phyloP scores from a whole-genome alignment of 441 rosid genomes.

The Aleurites moluccanus region DNA sequence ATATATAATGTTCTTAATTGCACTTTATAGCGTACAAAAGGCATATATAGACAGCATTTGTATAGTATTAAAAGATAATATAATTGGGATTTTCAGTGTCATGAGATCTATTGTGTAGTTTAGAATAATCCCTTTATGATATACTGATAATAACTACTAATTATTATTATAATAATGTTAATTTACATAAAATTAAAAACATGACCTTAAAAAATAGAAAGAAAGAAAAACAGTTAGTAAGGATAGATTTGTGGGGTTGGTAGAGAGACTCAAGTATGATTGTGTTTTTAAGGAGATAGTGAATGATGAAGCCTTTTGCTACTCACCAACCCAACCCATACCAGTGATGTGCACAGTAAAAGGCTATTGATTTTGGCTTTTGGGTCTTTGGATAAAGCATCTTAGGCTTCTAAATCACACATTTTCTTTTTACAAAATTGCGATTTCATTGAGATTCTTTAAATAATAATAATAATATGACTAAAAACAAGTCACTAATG shows the following conservation, averaged over 20 bases:
- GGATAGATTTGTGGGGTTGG: conserved; percentile 38
- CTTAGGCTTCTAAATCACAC: conserved; percentile 33
- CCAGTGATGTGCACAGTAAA: conserved; percentile 37
- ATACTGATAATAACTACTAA: no score
- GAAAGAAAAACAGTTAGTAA: conserved; percentile 21
- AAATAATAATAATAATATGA: not conserved
- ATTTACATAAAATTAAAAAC: no score
- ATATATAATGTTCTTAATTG: no score
- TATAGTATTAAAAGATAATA: no score
- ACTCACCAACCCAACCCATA: conserved; percentile 66
- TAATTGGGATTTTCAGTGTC: no score
- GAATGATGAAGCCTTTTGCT: conserved; percentile 45
- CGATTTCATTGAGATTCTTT: not conserved
- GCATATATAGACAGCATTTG: no score
- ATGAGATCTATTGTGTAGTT: no score
- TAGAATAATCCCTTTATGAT: no score
- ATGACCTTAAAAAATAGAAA: not conserved
- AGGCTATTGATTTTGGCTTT: conserved; percentile 32
- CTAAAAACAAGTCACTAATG: conserved; percentile 19
- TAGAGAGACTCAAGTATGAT: conserved; percentile 36
- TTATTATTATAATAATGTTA: no score
- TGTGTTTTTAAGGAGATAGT: conserved; percentile 34
- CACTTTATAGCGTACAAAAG: no score
- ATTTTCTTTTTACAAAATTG: conserved; percentile 5
- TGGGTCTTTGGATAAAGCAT: conserved; percentile 33